phyloP scores from a whole-genome alignment of 2,329 filamentous ascomycete genomes.

The Teratosphaeriaceae sp. region DNA sequence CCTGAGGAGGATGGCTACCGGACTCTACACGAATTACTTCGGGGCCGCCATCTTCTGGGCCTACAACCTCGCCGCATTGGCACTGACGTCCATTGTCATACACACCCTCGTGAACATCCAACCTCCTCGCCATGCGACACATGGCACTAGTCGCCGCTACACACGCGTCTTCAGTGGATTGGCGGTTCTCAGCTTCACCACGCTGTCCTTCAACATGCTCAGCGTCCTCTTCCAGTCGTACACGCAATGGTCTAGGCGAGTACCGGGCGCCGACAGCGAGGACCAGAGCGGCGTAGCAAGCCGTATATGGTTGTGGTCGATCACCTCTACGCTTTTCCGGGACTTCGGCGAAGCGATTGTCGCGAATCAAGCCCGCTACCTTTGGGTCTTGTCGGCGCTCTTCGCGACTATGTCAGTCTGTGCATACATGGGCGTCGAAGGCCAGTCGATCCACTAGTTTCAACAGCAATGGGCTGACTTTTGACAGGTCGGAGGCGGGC shows the following conservation, averaged over 20 bases:
- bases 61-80: slow-evolving; percentile 26
- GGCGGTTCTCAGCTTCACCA: slow-evolving; percentile 24
- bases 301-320: slow-evolving; percentile 27
- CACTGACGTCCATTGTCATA: slow-evolving; percentile 17
- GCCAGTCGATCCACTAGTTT: slow-evolving; percentile 5
- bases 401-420: slow-evolving; percentile 20
- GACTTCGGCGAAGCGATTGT: slow-evolving; percentile 29
- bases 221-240: slow-evolving; percentile 29
- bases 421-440: slow-evolving; percentile 25
- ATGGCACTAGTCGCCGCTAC: slow-evolving; percentile 3
- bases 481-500: slow-evolving; percentile 15
- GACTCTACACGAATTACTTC: slow-evolving; percentile 14
- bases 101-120: slow-evolving; percentile 11
- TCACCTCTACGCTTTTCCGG: slow-evolving; percentile 25
- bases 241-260: slow-evolving; percentile 17
- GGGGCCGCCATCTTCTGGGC: slow-evolving; percentile 29
- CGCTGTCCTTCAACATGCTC: slow-evolving; percentile 30
- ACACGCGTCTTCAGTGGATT: slow-evolving; percentile 17
- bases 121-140: not conserved
- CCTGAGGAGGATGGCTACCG: not conserved
- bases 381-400: slow-evolving; percentile 22
- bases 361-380: slow-evolving; percentile 13
- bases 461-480: not conserved
- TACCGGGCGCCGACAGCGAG: not conserved
- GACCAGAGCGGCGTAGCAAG: not conserved